Evolutionary conservation across 192 early-diverging fungal species (phyloP).

Genomic region (Rhizoclosmatium sp.): DNA sequence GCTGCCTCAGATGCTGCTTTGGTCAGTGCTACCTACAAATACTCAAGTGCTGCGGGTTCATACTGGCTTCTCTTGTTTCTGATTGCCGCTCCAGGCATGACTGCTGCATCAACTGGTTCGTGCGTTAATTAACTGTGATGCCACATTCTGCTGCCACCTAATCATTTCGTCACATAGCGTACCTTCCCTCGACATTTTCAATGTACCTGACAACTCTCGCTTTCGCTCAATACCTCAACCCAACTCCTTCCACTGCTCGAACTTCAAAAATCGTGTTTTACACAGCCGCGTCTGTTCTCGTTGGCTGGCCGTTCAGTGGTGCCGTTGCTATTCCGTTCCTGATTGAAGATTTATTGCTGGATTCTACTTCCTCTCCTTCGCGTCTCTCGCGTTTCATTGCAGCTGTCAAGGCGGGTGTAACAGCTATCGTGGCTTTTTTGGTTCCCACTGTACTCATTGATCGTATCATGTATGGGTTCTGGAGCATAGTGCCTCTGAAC

Average conservation of each 20-base stretch:
- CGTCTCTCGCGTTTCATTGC: background rate
- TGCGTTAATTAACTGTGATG: background rate
- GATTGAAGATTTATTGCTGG: slow-evolving; percentile 71
- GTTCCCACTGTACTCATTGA: slow-evolving; percentile 74
- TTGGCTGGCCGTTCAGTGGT: slow-evolving; percentile 88
- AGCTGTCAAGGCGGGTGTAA: background rate
- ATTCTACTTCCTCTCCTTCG: slow-evolving; percentile 30
- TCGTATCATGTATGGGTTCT: slow-evolving; percentile 75
- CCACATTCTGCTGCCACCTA: background rate
- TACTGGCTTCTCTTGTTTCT: slow-evolving; percentile 71
- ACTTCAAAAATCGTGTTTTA: slow-evolving; percentile 66
- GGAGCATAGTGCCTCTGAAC: slow-evolving; percentile 81
- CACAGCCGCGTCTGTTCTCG: slow-evolving; percentile 68
- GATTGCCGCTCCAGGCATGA: slow-evolving; percentile 84
- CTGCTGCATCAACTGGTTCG: slow-evolving; percentile 77
- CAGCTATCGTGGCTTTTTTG: slow-evolving; percentile 43
- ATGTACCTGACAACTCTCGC: slow-evolving; percentile 88
- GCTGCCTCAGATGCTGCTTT: slow-evolving; percentile 69
- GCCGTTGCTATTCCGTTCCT: slow-evolving; percentile 81
- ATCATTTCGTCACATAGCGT: slow-evolving; percentile 55
- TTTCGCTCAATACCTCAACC: slow-evolving; percentile 68
- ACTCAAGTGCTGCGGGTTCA: slow-evolving; percentile 47
- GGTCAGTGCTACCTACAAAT: background rate
- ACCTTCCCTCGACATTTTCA: slow-evolving; percentile 90
- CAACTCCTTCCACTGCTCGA: slow-evolving; percentile 56